Evolutionary conservation across 2,329 filamentous ascomycete species (phyloP), one percentile per base, ranked within the genome.

Genomic region (Epichloe uncinata): DNA sequence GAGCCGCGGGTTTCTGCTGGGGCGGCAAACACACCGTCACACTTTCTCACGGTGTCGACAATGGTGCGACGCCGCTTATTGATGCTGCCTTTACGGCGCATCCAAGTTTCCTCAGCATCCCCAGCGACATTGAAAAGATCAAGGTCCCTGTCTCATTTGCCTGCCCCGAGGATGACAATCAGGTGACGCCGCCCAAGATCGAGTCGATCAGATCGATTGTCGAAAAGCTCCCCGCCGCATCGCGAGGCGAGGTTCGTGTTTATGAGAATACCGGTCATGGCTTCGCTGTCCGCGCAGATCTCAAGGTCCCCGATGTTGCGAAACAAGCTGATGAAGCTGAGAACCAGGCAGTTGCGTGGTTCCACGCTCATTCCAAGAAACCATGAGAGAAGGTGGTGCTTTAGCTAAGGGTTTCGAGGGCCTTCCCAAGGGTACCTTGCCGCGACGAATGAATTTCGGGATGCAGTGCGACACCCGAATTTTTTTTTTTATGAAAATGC

Each of bases 1-100:
- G 72, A 20, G 73, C 69, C 0, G 75, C 75, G 0, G 81, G 79
- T 0, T 82, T 79, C 64, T 82, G 78, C 66, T 83, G 79, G 79
- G 79, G 79, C 22, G 80, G 77, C 22, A 74, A 75, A 53, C 72
- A 80, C 55, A 63, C 69, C 2, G 59, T 78, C 8, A 59, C 70
- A n/a, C 69, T 82, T 3, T 66, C 70, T 11, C 67, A 69, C 15
- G 66, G 69, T 52, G 53, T 53, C 40, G 55, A 54, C 33, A 57
- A 63, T 5, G 57, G 61, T 16, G 62, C 55, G 37, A 59, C 59
- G 52, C 62, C 66, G 3, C 65, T 80, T 9, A 61, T 79, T 41
- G 71, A 79, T 54, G 74, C 67, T 6, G 74, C 60, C 7, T 78
- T 78, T 56, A 69, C 71, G 0, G 74, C 69, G 9, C 77, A 80